Base-by-base conservation (phyloP, 2,329 filamentous ascomycete species). In the Penicillium brasilianum region DNA sequence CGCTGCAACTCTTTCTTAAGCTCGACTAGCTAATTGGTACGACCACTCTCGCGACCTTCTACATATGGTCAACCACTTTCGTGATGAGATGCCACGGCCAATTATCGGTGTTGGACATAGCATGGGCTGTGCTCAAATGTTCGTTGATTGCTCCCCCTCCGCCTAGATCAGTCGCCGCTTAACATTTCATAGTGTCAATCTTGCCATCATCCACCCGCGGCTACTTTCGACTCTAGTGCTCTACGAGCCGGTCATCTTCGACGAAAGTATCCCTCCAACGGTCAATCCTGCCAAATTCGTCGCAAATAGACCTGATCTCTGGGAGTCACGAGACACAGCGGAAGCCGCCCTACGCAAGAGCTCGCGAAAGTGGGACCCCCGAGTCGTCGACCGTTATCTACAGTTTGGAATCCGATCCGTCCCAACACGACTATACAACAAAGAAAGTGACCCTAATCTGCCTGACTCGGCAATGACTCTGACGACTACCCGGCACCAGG, bases 121-220 rank as follows among this genome's bases (percentile, higher is more conserved):
- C 20, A 36, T 53, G 50, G 50, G 50, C 34, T 22, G 50, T 30
- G 34, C 20, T 37, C 50, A 53, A 22, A 5, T 44, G 36, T 36
- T 37, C 36, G 18, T 22, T 22, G 10, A 2, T 20, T 9, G n/a
- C 3, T n/a, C 11, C 20, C 18, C 41, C 13, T 34, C 20, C 2
- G 8, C 9, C 20, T 28, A 14, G 20, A 2, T 46, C 22, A 48
- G 7, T 8, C 28, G 9, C 8, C 14, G 14, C n/a, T 22, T 28
- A 9, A 28, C 2, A 30, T 13, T 30, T 34, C 25, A 55, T 51
- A 28, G 82, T 84, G 60, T 86, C 90, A 61, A 82, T 92, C 13
- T 80, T 11, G n/a, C 90, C 2, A 81, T 93, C 10, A 83, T 91
- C 61, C 89, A 96, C 76, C 92, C 93, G 0, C 88, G 91, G 10